phyloP scores from a whole-genome alignment of 2,329 filamentous ascomycete genomes.

The Aspergillus nomiae region DNA sequence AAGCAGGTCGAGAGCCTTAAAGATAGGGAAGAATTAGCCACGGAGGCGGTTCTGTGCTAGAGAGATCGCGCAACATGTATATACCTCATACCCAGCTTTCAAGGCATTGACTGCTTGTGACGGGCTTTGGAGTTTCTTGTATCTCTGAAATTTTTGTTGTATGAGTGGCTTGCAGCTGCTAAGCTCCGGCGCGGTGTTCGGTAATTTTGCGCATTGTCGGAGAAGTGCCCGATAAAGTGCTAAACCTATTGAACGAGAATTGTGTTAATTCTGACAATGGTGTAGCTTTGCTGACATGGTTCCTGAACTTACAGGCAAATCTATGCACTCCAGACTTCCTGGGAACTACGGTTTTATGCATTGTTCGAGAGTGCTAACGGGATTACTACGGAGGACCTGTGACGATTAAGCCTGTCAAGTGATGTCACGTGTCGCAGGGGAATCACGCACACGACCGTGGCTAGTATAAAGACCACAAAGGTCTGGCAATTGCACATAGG shows the following conservation, averaged over 20 bases:
- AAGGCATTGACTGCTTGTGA: conserved; percentile 41
- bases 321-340: conserved; percentile 42
- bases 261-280: background rate
- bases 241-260: conserved; percentile 33
- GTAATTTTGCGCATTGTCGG: conserved; percentile 40
- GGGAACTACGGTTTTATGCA: conserved; percentile 41
- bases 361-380: conserved; percentile 21
- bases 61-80: background rate
- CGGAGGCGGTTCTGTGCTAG: background rate
- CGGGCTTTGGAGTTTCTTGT: conserved; percentile 41
- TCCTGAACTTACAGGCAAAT: conserved; percentile 43
- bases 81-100: conserved; percentile 46
- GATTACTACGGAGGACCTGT: conserved; percentile 4
- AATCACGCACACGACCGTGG: background rate
- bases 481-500: background rate
- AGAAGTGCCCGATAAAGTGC: conserved; percentile 50
- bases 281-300: background rate
- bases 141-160: conserved; percentile 40
- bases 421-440: conserved; percentile 15
- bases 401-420: background rate
- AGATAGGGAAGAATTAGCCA: conserved; percentile 10
- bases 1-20: conserved; percentile 42
- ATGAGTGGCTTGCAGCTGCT: conserved; percentile 32
- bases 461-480: background rate
- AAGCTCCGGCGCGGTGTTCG: conserved; percentile 24